Evolutionary conservation across 2,329 filamentous ascomycete genomes (phyloP), one percentile per base, ranked within the genome.

Genomic region (Verticillium zaregamsianum): DNA sequence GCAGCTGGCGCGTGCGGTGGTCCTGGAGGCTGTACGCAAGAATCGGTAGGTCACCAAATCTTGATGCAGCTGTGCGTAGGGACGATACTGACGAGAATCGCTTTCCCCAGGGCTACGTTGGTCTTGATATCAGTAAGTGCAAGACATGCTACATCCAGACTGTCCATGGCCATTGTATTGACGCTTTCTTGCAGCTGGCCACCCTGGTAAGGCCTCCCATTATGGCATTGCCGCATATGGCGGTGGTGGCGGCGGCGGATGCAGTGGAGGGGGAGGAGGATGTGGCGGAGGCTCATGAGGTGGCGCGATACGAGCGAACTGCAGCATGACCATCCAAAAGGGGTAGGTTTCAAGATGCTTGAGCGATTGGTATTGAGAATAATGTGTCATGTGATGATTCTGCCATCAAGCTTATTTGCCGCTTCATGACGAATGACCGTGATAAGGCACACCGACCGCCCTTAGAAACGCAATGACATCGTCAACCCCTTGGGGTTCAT

Each of bases 1-100:
- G 76, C 77, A 0, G 74, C 75, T 2, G 80, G 82, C 3, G 77
- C 76, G 7, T 78, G 80, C 55, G 78, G 80, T 40, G 74, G 75
- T 5, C 74, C 77, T 1, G 74, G 75, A 0, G 74, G 78, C 5
- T 65, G 63, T 20, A 60, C 62, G 20, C 45, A 52, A 6, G 45
- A 20, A 12, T 14, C 45, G n/a, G 45, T 52, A 52, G 8, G 45
- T 52, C 20, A 20, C 11, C n/a, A n/a, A 25, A 2, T 71, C 75
- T 54, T 72, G 73, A 25, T 54, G 35, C 35, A n/a, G 17, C 33
- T 55, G 1, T 58, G 59, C 54, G 59, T 61, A 28, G 63, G 63
- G 3, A 5, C 60, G 64, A 23, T 23, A 28, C 45, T 52, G 12
- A 52, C 45, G 9, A 52, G 8, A 52, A 5, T 4, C 3, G n/a